Conservation (phyloP, 1,284 basidiomycete species). For the Trichosporon faecale region DNA sequence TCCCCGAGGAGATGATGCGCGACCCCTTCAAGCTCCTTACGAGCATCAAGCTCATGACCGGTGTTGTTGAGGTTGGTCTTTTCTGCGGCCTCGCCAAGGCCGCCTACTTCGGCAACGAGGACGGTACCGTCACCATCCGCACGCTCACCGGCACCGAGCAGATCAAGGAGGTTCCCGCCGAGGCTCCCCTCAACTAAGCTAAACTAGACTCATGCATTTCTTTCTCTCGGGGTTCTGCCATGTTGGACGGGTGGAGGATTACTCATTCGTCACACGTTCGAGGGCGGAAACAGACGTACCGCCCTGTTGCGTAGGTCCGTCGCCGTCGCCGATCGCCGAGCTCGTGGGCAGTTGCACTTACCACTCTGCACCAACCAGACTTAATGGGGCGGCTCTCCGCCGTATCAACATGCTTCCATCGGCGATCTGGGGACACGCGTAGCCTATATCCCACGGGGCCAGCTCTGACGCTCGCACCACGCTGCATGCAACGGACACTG, state of each 20-base stretch:
- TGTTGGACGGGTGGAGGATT: not conserved
- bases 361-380: not conserved
- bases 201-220: not conserved
- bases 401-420: not conserved
- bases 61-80: constrained; percentile 93
- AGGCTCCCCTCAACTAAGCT: not conserved
- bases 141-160: constrained; percentile 47
- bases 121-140: constrained; percentile 53
- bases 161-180: constrained; percentile 37
- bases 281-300: not conserved
- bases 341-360: not conserved
- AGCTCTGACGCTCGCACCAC: not conserved
- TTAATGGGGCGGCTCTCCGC: not conserved
- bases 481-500: not conserved
- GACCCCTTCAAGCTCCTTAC: constrained; percentile 70
- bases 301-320: not conserved
- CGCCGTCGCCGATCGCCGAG: not conserved
- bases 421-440: not conserved
- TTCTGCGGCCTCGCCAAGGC: constrained; percentile 93
- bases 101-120: constrained; percentile 91
- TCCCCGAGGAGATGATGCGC: constrained; percentile 65
- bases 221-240: not conserved
- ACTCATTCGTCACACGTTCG: not conserved
- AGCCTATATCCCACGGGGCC: not conserved
- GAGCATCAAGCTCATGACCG: constrained; percentile 83